These are phyloP conservation scores for Jatropha curcas DNA, from an alignment of 345 rosid genomes.

Conservation along the genomic window DNA sequence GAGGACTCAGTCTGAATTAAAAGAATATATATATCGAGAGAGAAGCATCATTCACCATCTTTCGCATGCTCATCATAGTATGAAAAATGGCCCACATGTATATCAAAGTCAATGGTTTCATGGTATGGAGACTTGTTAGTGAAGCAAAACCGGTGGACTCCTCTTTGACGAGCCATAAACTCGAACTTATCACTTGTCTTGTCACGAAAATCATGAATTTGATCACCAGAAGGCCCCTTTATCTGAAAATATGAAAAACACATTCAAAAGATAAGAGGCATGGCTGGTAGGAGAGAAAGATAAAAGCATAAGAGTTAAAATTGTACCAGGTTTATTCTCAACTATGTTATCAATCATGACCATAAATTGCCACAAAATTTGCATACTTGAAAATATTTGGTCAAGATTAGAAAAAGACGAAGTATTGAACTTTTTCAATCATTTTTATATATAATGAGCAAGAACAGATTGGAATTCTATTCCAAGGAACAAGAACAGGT, in stretches of 20 bases:
- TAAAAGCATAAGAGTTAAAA: background rate
- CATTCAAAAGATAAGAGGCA: background rate
- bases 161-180: conserved; percentile 57
- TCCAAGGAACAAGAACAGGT: background rate
- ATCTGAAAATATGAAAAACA: conserved; percentile 44
- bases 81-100: conserved; percentile 61
- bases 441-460: background rate
- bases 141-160: conserved; percentile 70
- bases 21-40: background rate
- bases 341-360: background rate
- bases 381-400: background rate
- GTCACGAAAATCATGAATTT: conserved; percentile 55
- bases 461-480: background rate
- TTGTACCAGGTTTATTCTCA: background rate
- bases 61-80: conserved; percentile 69
- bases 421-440: background rate
- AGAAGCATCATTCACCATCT: conserved; percentile 45
- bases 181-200: conserved; percentile 68
- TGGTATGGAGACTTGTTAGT: conserved; percentile 71
- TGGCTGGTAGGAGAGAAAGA: background rate
- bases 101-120: conserved; percentile 70
- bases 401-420: background rate
- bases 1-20: background rate
- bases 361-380: background rate
- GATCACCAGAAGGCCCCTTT: conserved; percentile 64